Evolutionary conservation across 495 filamentous ascomycete genomes (phyloP).

Genomic region (Xylaria sp.): DNA sequence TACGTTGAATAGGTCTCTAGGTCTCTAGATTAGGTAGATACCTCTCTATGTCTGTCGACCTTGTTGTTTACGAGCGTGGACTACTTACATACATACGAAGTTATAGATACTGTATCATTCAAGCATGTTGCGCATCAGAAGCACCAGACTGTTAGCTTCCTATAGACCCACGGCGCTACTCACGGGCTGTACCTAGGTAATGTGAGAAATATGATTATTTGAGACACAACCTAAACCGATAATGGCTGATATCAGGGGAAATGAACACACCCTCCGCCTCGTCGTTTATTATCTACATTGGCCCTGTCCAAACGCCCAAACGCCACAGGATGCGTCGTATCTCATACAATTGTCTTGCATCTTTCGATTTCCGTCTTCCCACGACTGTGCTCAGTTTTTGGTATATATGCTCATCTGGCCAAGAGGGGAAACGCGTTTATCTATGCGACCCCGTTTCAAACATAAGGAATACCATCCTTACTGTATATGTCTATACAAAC

Average conservation of each 20-base stretch:
- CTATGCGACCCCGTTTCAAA: not conserved
- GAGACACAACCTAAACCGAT: constrained; percentile 2
- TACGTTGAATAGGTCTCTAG: not conserved
- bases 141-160: not conserved
- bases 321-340: constrained; percentile 36
- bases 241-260: not conserved
- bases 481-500: not conserved
- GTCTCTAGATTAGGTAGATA: not conserved
- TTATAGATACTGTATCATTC: not conserved
- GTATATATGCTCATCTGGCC: not conserved
- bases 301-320: constrained; percentile 29
- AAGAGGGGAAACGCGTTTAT: not conserved
- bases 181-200: not conserved
- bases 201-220: not conserved
- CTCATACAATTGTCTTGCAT: constrained; percentile 33
- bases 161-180: not conserved
- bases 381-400: not conserved
- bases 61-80: not conserved
- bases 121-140: too few species aligned
- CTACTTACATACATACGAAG: not conserved
- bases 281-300: constrained; percentile 28
- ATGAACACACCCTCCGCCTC: constrained; percentile 8
- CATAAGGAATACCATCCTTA: not conserved
- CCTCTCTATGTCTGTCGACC: not conserved
- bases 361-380: not conserved